Evolutionary conservation across 2,329 filamentous ascomycete species (phyloP).

Genomic region (Simplicillium aogashimaense): DNA sequence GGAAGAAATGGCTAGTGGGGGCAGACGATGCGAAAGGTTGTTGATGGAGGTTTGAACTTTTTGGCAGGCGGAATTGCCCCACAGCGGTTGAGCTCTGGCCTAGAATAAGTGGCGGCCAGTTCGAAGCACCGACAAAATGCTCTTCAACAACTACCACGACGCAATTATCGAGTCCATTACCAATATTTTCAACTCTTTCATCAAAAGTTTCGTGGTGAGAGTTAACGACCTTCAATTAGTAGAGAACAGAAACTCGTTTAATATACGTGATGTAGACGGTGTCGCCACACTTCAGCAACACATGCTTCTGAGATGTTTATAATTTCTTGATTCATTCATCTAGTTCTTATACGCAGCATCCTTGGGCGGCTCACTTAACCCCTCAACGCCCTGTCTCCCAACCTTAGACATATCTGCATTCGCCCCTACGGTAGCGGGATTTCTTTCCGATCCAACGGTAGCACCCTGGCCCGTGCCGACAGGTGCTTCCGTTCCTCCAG

Average conservation of each 20-base stretch:
- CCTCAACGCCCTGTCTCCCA: slow-evolving; percentile 54
- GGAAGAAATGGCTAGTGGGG: background rate
- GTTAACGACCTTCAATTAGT: no score
- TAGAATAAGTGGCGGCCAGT: no score
- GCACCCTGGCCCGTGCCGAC: slow-evolving; percentile 39
- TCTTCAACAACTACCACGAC: no score
- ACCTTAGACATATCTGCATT: slow-evolving; percentile 47
- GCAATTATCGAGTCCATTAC: no score
- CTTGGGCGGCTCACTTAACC: slow-evolving; percentile 20
- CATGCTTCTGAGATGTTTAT: no score
- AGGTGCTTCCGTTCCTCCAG: slow-evolving; percentile 44
- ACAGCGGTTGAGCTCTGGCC: no score
- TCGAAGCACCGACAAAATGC: background rate
- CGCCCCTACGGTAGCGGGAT: slow-evolving; percentile 42
- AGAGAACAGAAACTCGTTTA: no score
- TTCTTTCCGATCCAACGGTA: slow-evolving; percentile 44
- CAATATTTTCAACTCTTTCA: no score
- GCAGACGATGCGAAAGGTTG: background rate
- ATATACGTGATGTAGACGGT: no score
- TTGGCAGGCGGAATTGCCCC: no score
- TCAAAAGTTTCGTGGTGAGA: no score
- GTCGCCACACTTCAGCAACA: no score
- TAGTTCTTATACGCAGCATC: slow-evolving; percentile 1
- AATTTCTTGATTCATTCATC: background rate
- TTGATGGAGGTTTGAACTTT: background rate